Base-by-base conservation (phyloP, 306 rosid species). In the Crotalaria pallida region DNA sequence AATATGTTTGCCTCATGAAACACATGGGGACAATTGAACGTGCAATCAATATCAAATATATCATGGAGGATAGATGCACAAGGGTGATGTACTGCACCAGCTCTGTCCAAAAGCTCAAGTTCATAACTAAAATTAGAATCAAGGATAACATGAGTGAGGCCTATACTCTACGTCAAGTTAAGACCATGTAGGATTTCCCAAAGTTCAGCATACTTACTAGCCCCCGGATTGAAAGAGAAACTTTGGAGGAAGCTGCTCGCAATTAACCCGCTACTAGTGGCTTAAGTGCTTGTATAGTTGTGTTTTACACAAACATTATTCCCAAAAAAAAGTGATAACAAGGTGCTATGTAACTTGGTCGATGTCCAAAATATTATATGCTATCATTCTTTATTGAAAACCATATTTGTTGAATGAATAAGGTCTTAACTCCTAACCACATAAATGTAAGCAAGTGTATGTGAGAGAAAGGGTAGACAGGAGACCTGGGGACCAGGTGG, bases 401-500 rank as follows among this genome's bases (percentile, higher is more conserved):
- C 26, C 52, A 68, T 22, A 36, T 19, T 3, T 33, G 21, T 22
- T 43, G 50, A 56, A 21, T 12, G 67, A 31, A 74, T 41, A 65
- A 66, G 62, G 53, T 57, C 16, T 41, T 43, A 58, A 57, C 22
- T 72, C 65, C 47, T 31, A 57, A 13, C 67, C 53, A 66, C 45
- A 57, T 58, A 22, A 58, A 67, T 29, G 36, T 55, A 67, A 34
- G 40, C 52, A 33, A 58, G 71, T 10, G 38, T 8, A 24, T 1
- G 48, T 12, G 69, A 57, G 41, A 50, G 50, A 65, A 36, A 64
- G 11, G 69, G 66, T 40, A 71, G 49, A 74, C 62, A 70, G 80
- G 82, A 55, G 60, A 89, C 96, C 96, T 83, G 84, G 7, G 18
- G 82, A 61, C 84, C 79, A 78, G 24, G 89, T 63, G 68, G 84